Evolutionary conservation across 176 grass and related monocot genomes (phyloP).

Genomic region (Elymus sibiricus): DNA sequence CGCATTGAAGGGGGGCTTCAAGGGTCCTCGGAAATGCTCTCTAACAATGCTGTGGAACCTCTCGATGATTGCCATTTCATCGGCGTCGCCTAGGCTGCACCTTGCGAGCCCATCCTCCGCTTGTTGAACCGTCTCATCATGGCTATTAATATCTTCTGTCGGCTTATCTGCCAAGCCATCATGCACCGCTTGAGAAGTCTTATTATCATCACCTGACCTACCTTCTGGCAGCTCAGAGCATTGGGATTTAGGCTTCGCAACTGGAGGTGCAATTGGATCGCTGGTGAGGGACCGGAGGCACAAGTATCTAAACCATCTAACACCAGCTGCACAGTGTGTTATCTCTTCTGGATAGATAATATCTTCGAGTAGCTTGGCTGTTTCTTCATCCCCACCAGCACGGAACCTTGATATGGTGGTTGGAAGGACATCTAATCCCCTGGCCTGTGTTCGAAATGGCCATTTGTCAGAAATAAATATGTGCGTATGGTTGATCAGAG

Average conservation of each 20-base stretch:
- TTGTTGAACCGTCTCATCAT: background rate
- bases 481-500: background rate
- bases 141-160: background rate
- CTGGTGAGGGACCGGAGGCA: slow-evolving; percentile 29
- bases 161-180: background rate
- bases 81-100: background rate
- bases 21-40: slow-evolving; percentile 70
- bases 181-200: background rate
- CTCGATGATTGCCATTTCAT: slow-evolving; percentile 38
- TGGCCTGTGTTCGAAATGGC: slow-evolving; percentile 48
- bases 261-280: background rate
- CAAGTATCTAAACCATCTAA: slow-evolving; percentile 87
- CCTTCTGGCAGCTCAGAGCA: background rate
- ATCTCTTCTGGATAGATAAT: slow-evolving; percentile 88
- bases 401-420: slow-evolving; percentile 90
- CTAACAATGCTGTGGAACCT: slow-evolving; percentile 71
- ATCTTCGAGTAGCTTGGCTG: slow-evolving; percentile 68
- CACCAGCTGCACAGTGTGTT: slow-evolving; percentile 78
- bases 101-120: slow-evolving; percentile 4
- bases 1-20: slow-evolving; percentile 76
- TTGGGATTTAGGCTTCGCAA: slow-evolving; percentile 3
- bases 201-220: background rate
- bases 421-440: slow-evolving; percentile 90
- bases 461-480: slow-evolving; percentile 7
- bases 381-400: slow-evolving; percentile 68